phyloP scores from a whole-genome alignment of 2,329 filamentous ascomycete species.

The Juglanconis oblonga region DNA sequence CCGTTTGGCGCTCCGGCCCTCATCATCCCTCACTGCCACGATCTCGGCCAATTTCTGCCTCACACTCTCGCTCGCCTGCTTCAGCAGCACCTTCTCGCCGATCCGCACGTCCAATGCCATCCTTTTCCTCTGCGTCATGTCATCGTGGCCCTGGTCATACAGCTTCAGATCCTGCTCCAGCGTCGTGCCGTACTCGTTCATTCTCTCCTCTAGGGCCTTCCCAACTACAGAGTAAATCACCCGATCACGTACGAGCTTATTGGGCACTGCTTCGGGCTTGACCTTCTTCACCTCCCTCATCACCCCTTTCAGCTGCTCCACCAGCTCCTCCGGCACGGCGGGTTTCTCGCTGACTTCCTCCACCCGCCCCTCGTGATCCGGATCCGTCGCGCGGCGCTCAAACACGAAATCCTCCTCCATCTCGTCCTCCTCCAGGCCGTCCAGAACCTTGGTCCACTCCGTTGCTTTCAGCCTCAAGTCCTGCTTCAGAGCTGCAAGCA shows the following conservation, averaged over 20 bases:
- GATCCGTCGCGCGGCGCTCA: conserved; percentile 52
- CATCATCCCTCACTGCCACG: conserved; percentile 17
- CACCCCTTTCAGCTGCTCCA: conserved; percentile 47
- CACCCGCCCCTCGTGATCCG: conserved; percentile 42
- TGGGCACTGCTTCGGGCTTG: conserved; percentile 38
- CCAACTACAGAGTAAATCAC: conserved; percentile 39
- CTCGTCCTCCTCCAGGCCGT: conserved; percentile 54
- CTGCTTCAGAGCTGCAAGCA: conserved; percentile 45
- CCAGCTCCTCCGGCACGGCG: conserved; percentile 48
- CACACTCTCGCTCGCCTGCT: conserved; percentile 26
- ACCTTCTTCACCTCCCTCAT: conserved; percentile 48
- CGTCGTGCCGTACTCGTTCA: conserved; percentile 27
- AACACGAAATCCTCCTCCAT: conserved; percentile 74
- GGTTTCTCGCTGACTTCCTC: conserved; percentile 33
- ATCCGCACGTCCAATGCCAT: conserved; percentile 33
- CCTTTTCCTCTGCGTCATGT: conserved; percentile 14
- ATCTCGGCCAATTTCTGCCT: conserved; percentile 18
- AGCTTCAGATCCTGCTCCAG: conserved; percentile 27
- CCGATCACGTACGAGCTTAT: conserved; percentile 49
- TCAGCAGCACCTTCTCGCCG: conserved; percentile 33
- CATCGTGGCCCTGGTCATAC: conserved; percentile 2
- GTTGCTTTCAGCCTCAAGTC: conserved; percentile 32
- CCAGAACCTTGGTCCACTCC: conserved; percentile 19
- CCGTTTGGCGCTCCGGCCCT: conserved; percentile 25
- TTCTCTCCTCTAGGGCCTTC: conserved; percentile 26